Base-by-base conservation (phyloP, 1,139 yeast genomes). In the Suhomyces chickasaworum region DNA sequence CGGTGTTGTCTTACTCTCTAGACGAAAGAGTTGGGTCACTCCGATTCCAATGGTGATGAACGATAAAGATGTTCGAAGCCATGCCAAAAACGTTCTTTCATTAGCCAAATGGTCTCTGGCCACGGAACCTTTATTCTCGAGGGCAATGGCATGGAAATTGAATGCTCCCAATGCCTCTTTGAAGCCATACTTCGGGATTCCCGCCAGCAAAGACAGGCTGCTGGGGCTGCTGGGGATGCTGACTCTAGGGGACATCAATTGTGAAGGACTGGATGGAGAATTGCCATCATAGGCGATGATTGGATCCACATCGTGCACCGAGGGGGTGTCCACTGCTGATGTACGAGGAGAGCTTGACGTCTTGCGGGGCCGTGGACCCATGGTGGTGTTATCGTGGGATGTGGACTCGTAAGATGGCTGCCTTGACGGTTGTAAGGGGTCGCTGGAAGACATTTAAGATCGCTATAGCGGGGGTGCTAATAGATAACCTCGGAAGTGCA, bases 81-180 rank as follows among this genome's bases (percentile, higher is more conserved):
- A 87, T 0, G 95, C 93, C 12, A 87, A 68, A 48, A 81, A 82
- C 0, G 95, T 87, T 49, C 95, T 70, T 60, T 87, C 95, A 59
- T 86, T 86, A 15, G 95, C 91, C 64, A 87, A 60, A 40, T 78
- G 82, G 53, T 78, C 82, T 46, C 83, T 64, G 4, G 82, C 83
- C 5, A 72, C 78, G 0, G 81, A 68, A 7, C 78, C 79, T 36
- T 65, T 70, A 55, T 77, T 77, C 41, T 59, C 63, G 16, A 61
- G 39, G 4, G 50, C 37, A 15, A 57, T 36, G 15, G 64, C 56
- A 7, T 50, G 52, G 44, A 46, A 48, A 16, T 50, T 44, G 33
- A 48, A 35, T 6, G 47, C 15, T 4, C 39, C 47, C 35, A 43
- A 10, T 2, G 43, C 23, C 6, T 45, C 44, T 20, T 29, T 34